Evolutionary conservation across 306 rosid species (phyloP), one percentile per base, ranked within the genome.

Genomic region (Bauhinia variegata): DNA sequence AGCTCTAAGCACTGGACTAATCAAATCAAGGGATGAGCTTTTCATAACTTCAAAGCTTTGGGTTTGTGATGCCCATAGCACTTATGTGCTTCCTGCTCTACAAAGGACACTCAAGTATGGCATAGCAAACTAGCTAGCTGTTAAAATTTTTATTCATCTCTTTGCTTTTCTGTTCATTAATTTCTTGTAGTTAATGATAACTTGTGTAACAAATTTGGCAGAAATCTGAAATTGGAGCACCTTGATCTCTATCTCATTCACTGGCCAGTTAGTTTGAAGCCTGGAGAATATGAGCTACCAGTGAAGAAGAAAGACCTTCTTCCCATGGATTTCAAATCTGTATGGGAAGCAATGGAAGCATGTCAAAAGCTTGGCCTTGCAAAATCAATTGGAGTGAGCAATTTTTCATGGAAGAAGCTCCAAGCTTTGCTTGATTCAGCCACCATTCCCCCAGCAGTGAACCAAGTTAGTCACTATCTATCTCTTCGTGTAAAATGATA

Each of bases 21-120:
- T 82, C 67, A 19, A 75, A 1, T 66, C 75, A 4, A 12, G 77
- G 10, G 68, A 75, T 7, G 79, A 82, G 4, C 64, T 82, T 5
- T 79, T 82, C 13, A 39, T 79, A 15, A 67, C 76, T 38, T 51
- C 82, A 39, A 80, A 80, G 76, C 85, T 76, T 2, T 72, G 67
- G 50, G 6, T 18, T 46, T 19, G 15, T 38, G 68, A 60, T 50
- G 63, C 85, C 5, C 60, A 76, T 56, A 73, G 38, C 28, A 18
- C 75, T 12, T 58, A 4, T 46, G 74, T 81, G 14, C 44, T 71
- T 49, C 79, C 76, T 4, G 77, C 79, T 12, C 28, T 79, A 7
- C 54, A 50, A 7, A 62, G 42, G 41, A 37, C 72, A 15, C 79
- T 78, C 68, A 48, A 23, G 79, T 36, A n/a, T 8, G 4, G 8